Percentiles rank a stretch among this genome's conserved stretches.
Conservation (phyloP, 139 green algal genomes). For the Ostreobium quekettii region DNA sequence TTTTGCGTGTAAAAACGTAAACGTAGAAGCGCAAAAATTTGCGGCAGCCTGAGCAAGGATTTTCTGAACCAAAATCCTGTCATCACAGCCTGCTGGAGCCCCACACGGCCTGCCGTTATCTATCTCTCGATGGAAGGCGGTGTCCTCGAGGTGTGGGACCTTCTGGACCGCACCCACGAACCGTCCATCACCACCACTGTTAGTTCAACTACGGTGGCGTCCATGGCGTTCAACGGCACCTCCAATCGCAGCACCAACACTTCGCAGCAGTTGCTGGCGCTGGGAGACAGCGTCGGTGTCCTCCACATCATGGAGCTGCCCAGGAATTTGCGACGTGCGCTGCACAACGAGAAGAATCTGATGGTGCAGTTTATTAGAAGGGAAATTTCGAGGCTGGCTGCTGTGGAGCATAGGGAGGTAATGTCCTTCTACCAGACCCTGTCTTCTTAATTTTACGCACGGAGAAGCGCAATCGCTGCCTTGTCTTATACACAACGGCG, state of each 20-base stretch:
- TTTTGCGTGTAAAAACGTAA: too few relatives aligned
- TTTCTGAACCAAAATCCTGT: too few relatives aligned
- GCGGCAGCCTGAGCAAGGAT: too few relatives aligned
- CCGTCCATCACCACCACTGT: conserved; percentile 44
- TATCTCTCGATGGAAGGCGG: conserved; percentile 48
- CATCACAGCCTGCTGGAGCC: conserved; percentile 65
- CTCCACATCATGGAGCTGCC: conserved; percentile 77
- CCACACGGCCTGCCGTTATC: conserved; percentile 62
- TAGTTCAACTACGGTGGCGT: conserved; percentile 41
- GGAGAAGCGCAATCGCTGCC: neutral
- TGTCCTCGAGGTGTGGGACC: conserved; percentile 65
- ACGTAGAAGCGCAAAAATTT: too few relatives aligned
- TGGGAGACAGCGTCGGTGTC: conserved; percentile 40
- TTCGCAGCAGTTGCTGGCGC: conserved; percentile 27
- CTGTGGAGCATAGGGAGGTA: conserved; percentile 24
- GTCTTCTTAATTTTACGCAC: neutral
- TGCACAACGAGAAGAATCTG: conserved; percentile 53
- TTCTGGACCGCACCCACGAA: conserved; percentile 70
- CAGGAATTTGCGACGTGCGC: conserved; percentile 56
- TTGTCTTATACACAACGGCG: neutral
- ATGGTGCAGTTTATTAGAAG: conserved; percentile 51
- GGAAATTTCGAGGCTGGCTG: conserved; percentile 34
- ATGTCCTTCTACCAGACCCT: neutral
- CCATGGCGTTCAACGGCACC: conserved; percentile 44
- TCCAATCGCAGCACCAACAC: conserved; percentile 17